These are phyloP conservation scores for Diaporthe caulivora DNA, from an alignment of 2,329 filamentous ascomycete genomes.

Conservation along the genomic window DNA sequence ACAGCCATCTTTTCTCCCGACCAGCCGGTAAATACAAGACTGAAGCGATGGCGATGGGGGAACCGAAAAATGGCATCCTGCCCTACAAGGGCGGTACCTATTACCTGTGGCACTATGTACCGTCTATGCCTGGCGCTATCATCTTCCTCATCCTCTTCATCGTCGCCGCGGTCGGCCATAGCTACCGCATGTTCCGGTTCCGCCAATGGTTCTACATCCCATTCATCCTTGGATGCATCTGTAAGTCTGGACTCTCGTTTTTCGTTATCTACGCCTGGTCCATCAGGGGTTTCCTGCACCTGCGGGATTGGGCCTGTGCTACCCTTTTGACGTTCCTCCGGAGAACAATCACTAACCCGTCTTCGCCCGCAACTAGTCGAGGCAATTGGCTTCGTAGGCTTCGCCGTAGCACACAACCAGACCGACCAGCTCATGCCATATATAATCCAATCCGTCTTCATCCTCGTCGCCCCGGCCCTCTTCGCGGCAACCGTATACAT, in stretches of 20 bases:
- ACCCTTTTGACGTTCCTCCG: background rate
- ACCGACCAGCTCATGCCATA: constrained; percentile 53
- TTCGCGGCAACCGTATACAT: constrained; percentile 66
- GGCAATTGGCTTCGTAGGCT: constrained; percentile 55
- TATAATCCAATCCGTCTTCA: constrained; percentile 56
- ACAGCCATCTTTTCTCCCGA: background rate
- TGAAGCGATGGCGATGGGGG: background rate
- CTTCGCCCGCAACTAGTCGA: constrained; percentile 51
- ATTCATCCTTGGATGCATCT: constrained; percentile 60
- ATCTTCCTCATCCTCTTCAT: constrained; percentile 59
- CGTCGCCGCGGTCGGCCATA: constrained; percentile 53
- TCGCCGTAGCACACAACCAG: constrained; percentile 46
- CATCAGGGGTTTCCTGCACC: too few species aligned
- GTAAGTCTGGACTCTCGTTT: constrained; percentile 51
- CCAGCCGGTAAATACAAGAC: background rate
- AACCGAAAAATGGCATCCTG: constrained; percentile 47
- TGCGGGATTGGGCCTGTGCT: too few species aligned
- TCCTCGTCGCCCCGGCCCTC: constrained; percentile 61
- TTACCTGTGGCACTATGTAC: constrained; percentile 53
- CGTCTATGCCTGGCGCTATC: constrained; percentile 57
- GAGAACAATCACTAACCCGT: background rate
- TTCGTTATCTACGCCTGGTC: too few species aligned
- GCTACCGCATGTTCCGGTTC: constrained; percentile 56
- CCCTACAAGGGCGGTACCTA: constrained; percentile 46
- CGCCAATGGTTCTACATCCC: constrained; percentile 64